These are phyloP conservation scores for Diaporthe ilicicola DNA, from an alignment of 2,329 filamentous ascomycete species.

Conservation along the genomic window DNA sequence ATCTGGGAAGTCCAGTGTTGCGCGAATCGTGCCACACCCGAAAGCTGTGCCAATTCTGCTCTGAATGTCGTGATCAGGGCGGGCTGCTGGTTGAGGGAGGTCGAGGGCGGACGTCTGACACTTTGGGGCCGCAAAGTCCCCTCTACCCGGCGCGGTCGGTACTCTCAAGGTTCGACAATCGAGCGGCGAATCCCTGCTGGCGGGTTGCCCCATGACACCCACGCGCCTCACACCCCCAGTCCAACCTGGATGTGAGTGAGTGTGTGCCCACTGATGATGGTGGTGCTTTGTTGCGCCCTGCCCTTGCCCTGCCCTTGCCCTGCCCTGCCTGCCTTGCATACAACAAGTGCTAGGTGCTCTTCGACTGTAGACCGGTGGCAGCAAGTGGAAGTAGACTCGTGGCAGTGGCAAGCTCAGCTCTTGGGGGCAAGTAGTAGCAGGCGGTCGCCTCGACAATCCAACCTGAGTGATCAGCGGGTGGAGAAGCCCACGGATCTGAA, in stretches of 20 bases:
- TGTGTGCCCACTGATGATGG: neutral
- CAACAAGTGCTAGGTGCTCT: neutral
- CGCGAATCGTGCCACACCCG: neutral
- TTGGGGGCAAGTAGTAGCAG: neutral
- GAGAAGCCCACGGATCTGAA: constrained; percentile 8
- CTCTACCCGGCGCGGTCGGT: neutral
- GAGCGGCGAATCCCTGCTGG: constrained; percentile 20
- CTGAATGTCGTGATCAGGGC: constrained; percentile 6
- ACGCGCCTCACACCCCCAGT: constrained; percentile 25
- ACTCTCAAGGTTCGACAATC: constrained; percentile 19
- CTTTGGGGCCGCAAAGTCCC: constrained; percentile 8
- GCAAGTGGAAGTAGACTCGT: neutral
- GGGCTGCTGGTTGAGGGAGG: neutral
- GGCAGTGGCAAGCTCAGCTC: neutral
- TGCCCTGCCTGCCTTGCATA: constrained; percentile 2
- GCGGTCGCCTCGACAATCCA: constrained; percentile 6
- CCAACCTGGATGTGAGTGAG: constrained; percentile 5
- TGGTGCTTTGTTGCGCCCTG: neutral
- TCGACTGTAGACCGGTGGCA: neutral
- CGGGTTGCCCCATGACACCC: constrained; percentile 28
- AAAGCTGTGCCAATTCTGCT: constrained; percentile 12
- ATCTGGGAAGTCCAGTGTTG: neutral
- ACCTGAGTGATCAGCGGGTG: constrained; percentile 16
- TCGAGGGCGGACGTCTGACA: constrained; percentile 17
- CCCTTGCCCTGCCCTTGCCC: neutral